Conservation (phyloP, 2,329 filamentous ascomycete species). For the Keithomyces neogunnii region DNA sequence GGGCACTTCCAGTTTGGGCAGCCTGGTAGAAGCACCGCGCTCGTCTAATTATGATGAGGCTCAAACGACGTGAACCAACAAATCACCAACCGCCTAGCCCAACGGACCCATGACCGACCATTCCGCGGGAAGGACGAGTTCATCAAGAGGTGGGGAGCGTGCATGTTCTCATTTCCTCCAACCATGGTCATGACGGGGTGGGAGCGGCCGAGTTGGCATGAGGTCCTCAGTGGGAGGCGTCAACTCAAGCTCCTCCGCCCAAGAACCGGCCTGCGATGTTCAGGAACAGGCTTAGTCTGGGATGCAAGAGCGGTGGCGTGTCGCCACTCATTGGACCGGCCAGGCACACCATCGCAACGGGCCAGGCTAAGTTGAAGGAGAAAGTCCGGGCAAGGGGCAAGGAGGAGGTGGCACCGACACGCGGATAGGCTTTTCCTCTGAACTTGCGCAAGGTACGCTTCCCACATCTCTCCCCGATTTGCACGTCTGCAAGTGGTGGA, state of each 20-base stretch:
- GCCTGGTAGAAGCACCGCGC: not conserved
- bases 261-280: constrained; percentile 6
- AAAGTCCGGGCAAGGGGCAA: not conserved
- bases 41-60: not conserved
- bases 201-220: too few species aligned
- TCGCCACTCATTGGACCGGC: constrained; percentile 2
- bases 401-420: not conserved
- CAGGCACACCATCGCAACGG: constrained; percentile 5
- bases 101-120: not conserved
- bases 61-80: not conserved
- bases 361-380: not conserved
- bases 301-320: constrained; percentile 6
- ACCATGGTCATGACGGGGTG: not conserved
- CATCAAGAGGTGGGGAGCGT: not conserved
- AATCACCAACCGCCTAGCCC: not conserved
- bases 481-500: too few species aligned
- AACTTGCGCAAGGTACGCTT: too few species aligned
- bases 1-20: not conserved
- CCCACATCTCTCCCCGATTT: too few species aligned
- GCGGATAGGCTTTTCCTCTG: too few species aligned
- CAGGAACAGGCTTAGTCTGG: constrained; percentile 25
- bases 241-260: too few species aligned
- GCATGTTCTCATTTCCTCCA: not conserved
- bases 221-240: too few species aligned
- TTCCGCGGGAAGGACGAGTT: not conserved